phyloP scores from a whole-genome alignment of 257 asterid genomes.

The Scutellaria baicalensis region DNA sequence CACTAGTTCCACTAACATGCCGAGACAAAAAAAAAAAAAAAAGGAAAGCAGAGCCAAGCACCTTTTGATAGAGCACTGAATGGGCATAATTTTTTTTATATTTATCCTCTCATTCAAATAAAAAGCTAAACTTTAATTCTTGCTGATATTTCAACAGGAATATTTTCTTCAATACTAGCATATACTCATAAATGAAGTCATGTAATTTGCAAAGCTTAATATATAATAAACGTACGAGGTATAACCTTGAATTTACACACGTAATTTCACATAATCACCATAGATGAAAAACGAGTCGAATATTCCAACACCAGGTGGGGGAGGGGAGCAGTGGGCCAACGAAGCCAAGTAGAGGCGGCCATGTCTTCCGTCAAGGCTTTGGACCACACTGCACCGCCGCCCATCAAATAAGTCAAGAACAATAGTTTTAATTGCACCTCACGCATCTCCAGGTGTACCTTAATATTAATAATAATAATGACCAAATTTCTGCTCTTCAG shows the following conservation, averaged over 20 bases:
- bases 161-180: background rate
- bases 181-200: too few relatives aligned
- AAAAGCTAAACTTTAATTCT: background rate
- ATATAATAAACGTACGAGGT: too few relatives aligned
- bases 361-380: conserved; percentile 36
- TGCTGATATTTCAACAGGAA: background rate
- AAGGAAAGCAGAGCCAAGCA: conserved; percentile 14
- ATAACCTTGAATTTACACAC: too few relatives aligned
- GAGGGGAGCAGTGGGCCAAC: conserved; percentile 21
- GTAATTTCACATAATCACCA: too few relatives aligned
- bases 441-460: conserved; percentile 50
- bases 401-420: conserved; percentile 29
- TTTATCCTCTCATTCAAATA: background rate
- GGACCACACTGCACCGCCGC: conserved; percentile 34
- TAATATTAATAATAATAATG: background rate
- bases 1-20: conserved; percentile 31
- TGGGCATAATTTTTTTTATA: conserved; percentile 11
- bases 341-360: conserved; percentile 28
- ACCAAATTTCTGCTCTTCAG: conserved; percentile 11
- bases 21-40: conserved; percentile 19
- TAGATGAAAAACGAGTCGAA: conserved; percentile 20
- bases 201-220: too few relatives aligned
- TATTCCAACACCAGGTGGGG: conserved; percentile 12
- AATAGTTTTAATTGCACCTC: conserved; percentile 26
- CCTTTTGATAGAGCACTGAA: conserved; percentile 21